Percentiles rank a stretch among this genome's conserved stretches.
Evolutionary conservation across 129 eudicot species (phyloP).

Genomic region (Centaurea solstitialis): DNA sequence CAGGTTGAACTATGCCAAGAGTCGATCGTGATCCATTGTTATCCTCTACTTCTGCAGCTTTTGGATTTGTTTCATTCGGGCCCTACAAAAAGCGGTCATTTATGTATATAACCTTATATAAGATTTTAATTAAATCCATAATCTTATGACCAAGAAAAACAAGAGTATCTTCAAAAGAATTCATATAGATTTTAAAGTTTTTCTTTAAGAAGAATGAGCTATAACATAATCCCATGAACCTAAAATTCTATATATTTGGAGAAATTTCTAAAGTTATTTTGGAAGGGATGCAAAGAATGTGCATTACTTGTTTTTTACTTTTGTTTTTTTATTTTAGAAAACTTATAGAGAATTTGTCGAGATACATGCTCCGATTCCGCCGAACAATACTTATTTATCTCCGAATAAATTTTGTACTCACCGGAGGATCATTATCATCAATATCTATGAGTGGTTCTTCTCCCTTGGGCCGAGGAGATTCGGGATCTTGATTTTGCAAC

Average conservation of each 20-base stretch:
- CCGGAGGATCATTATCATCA: slow-evolving; percentile 55
- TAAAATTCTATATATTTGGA: too few relatives aligned
- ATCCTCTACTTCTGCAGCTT: slow-evolving; percentile 49
- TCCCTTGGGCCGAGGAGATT: slow-evolving; percentile 22
- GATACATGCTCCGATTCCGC: not conserved
- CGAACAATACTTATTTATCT: not conserved
- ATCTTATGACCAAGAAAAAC: not conserved
- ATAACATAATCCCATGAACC: too few relatives aligned
- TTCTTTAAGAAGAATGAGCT: too few relatives aligned
- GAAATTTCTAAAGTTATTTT: too few relatives aligned
- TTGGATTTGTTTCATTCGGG: slow-evolving; percentile 53
- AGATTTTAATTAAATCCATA: too few relatives aligned
- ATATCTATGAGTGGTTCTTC: slow-evolving; percentile 47
- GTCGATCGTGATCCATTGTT: slow-evolving; percentile 52
- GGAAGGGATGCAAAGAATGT: too few relatives aligned
- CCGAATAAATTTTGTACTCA: slow-evolving; percentile 15
- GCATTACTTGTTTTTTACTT: too few relatives aligned
- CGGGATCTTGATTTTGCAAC: slow-evolving; percentile 37
- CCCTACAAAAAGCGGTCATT: slow-evolving; percentile 42
- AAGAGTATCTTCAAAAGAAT: not conserved
- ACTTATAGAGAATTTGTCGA: too few relatives aligned
- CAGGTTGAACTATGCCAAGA: slow-evolving; percentile 69
- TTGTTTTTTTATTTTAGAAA: too few relatives aligned
- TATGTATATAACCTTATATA: not conserved
- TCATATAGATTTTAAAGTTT: too few relatives aligned